phyloP scores from a whole-genome alignment of 2,329 filamentous ascomycete genomes.

The Pyrenophora graminea region DNA sequence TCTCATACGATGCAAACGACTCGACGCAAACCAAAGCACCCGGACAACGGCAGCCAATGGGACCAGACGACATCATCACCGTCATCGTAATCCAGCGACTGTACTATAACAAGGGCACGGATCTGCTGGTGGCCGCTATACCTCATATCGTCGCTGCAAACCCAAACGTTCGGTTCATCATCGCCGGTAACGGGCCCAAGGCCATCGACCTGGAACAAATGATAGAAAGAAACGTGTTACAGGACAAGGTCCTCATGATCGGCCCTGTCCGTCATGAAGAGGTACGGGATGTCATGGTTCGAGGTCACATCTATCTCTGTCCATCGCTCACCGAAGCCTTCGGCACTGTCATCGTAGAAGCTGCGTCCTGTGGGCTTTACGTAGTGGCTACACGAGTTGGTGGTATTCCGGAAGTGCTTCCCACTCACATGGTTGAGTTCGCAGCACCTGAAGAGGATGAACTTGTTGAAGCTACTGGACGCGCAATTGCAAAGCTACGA shows the following conservation, averaged over 20 bases:
- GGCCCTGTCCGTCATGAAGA: conserved; percentile 94
- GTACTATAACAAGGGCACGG: conserved; percentile 98
- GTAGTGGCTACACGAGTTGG: conserved; percentile 96
- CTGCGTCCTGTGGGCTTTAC: conserved; percentile 91
- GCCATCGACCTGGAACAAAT: conserved; percentile 98
- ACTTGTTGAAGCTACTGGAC: conserved; percentile 83
- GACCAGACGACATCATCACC: conserved; percentile 84
- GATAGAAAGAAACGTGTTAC: conserved; percentile 91
- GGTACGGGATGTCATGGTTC: conserved; percentile 95
- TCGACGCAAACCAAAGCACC: conserved; percentile 45
- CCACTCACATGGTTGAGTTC: conserved; percentile 95
- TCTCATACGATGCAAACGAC: conserved; percentile 50
- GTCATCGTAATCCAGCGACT: conserved; percentile 97
- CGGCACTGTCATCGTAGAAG: conserved; percentile 96
- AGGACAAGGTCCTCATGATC: conserved; percentile 90
- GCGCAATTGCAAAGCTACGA: conserved; percentile 83
- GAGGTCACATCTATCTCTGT: conserved; percentile 94
- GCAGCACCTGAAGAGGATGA: conserved; percentile 97
- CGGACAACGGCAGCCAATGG: conserved; percentile 68
- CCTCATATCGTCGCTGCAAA: conserved; percentile 88
- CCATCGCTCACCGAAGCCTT: conserved; percentile 96
- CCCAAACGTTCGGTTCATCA: conserved; percentile 93
- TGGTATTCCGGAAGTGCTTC: conserved; percentile 94
- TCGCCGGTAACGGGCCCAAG: conserved; percentile 93
- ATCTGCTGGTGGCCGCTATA: conserved; percentile 93